Evolutionary conservation across 129 eudicot genomes (phyloP).

Genomic region (Escallonia herrerae): DNA sequence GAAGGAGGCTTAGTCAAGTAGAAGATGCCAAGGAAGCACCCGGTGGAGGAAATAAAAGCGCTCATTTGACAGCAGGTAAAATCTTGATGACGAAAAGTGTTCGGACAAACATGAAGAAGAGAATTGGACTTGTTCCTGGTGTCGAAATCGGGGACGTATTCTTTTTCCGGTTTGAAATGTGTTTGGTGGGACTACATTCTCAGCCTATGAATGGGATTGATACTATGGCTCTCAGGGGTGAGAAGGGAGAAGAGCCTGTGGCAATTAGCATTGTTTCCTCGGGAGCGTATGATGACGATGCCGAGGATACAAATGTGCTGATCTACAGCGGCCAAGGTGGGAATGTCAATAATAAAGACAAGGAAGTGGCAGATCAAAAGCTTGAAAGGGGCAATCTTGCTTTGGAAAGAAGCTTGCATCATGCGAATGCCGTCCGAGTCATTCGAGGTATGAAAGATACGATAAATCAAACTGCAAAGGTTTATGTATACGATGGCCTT

Average conservation of each 20-base stretch:
- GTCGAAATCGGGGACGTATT: slow-evolving; percentile 54
- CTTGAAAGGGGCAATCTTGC: slow-evolving; percentile 67
- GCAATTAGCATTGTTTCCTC: slow-evolving; percentile 61
- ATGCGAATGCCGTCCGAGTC: slow-evolving; percentile 48
- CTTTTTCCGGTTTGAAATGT: slow-evolving; percentile 55
- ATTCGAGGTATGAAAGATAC: slow-evolving; percentile 48
- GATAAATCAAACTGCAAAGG: slow-evolving; percentile 23
- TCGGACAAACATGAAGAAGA: slow-evolving; percentile 44
- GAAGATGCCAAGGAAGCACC: slow-evolving; percentile 53
- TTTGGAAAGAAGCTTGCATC: slow-evolving; percentile 45
- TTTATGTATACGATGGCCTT: slow-evolving; percentile 52
- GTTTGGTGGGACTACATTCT: slow-evolving; percentile 53
- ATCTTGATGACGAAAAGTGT: slow-evolving; percentile 43
- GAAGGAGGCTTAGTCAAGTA: slow-evolving; percentile 47
- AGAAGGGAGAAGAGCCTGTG: slow-evolving; percentile 43
- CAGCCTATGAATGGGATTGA: slow-evolving; percentile 62
- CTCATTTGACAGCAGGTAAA: slow-evolving; percentile 44
- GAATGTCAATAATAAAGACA: slow-evolving; percentile 34
- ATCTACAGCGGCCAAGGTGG: slow-evolving; percentile 68
- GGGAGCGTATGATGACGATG: slow-evolving; percentile 59
- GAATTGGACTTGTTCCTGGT: slow-evolving; percentile 46
- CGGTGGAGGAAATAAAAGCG: slow-evolving; percentile 36
- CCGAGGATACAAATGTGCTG: slow-evolving; percentile 44
- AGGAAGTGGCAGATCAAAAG: slow-evolving; percentile 42
- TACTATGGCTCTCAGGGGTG: slow-evolving; percentile 29